These are phyloP conservation scores for Colletotrichum agaves DNA, from an alignment of 2,329 filamentous ascomycete species.

Conservation along the genomic window DNA sequence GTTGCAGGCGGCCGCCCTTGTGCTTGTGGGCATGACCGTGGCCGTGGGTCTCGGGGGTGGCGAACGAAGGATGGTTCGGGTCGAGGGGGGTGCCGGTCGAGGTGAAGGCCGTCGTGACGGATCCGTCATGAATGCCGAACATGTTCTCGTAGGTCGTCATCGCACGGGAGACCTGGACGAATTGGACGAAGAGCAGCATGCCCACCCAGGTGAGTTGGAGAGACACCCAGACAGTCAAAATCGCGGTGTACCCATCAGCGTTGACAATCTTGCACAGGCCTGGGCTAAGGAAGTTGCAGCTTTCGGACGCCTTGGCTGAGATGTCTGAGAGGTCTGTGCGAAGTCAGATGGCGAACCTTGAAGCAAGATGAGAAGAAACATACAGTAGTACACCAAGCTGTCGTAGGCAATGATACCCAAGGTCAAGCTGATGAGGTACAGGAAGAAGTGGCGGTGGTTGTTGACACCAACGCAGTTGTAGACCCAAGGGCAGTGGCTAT, in stretches of 20 bases:
- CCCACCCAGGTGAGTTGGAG: slow-evolving; percentile 94
- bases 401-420: slow-evolving; percentile 79
- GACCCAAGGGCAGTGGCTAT: slow-evolving; percentile 95
- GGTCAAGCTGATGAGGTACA: slow-evolving; percentile 85
- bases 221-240: slow-evolving; percentile 81
- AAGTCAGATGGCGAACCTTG: slow-evolving; percentile 42
- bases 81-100: slow-evolving; percentile 80
- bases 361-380: slow-evolving; percentile 44
- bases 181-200: slow-evolving; percentile 96
- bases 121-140: slow-evolving; percentile 76
- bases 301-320: slow-evolving; percentile 60
- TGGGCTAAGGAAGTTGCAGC: slow-evolving; percentile 82
- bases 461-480: slow-evolving; percentile 96
- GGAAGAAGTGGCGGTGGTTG: slow-evolving; percentile 94
- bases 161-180: slow-evolving; percentile 90
- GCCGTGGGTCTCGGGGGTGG: slow-evolving; percentile 56
- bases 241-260: slow-evolving; percentile 84
- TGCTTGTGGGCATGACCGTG: slow-evolving; percentile 61
- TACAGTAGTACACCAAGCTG: slow-evolving; percentile 78
- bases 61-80: slow-evolving; percentile 71
- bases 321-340: slow-evolving; percentile 71
- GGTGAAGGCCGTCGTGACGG: slow-evolving; percentile 79
- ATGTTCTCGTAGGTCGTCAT: slow-evolving; percentile 98
- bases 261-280: slow-evolving; percentile 80
- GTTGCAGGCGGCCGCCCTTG: slow-evolving; percentile 74